Base-by-base conservation (phyloP, 2,329 filamentous ascomycete species). In the Stylonectria norvegica region DNA sequence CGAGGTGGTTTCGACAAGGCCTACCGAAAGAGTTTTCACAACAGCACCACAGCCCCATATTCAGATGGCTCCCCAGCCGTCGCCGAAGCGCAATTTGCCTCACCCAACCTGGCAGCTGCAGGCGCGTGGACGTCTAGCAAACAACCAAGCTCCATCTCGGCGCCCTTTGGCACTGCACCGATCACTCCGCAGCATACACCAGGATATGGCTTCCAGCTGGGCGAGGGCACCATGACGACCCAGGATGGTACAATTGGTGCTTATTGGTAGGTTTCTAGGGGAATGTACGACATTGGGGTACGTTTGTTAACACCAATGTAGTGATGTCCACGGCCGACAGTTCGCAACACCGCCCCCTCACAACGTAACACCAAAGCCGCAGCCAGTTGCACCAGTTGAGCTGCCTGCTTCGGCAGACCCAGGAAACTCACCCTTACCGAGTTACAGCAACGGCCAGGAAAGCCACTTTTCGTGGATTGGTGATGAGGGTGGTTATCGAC, bases 361-460 rank as follows among this genome's bases (percentile, higher is more conserved):
- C n/a, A n/a, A 35, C 12, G 35, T 34, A 28, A 43, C 48, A 4
- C 52, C 54, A 5, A 56, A 49, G 27, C 55, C 37, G 7, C 46
- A 56, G 11, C 47, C 43, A 17, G 8, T 34, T 10, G 38, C 54
- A 3, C 55, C 54, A 0, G 62, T 59, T 1, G 69, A 71, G 44
- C 50, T 71, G 2, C 62, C 68, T 4, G 47, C 56, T 1, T 61
- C 57, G 6, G 35, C 43, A 1, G 56, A 60, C 4, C 60, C 57
- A 2, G 58, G 53, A 1, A 56, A 59, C 29, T 64, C 62, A 15
- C 60, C 61, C 11, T 50, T 64, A n/a, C 67, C 67, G 2, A 46
- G 42, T 19, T 67, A 67, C 31, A 49, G 49, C 27, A 46, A 45
- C 23, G 33, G 45, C 16, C 31, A 23, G 23, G 34, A 28, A 18